Conservation (phyloP, 2,329 filamentous ascomycete species). For the Juglanconis sp. region DNA sequence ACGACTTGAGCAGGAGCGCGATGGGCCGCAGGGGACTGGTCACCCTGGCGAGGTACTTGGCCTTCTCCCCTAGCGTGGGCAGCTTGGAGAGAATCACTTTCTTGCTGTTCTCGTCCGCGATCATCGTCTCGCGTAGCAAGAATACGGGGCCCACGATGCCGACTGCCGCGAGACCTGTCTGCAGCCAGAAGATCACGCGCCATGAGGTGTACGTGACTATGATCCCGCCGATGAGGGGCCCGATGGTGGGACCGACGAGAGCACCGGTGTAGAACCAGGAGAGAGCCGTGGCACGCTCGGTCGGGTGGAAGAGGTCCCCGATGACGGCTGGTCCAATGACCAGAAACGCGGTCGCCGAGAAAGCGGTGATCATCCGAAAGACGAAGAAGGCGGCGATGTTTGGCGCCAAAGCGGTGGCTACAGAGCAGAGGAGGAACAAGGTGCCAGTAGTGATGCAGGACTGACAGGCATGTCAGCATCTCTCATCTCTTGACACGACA, state of each 20-base stretch:
- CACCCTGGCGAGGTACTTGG: conserved; percentile 3
- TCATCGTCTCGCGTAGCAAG: conserved; percentile 69
- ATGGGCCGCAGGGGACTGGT: conserved; percentile 1
- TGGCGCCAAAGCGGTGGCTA: conserved; percentile 69
- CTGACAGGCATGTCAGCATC: conserved; percentile 35
- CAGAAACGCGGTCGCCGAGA: conserved; percentile 72
- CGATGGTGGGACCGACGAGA: conserved; percentile 67
- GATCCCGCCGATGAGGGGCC: conserved; percentile 69
- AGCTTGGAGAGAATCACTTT: conserved; percentile 23
- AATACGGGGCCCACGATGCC: conserved; percentile 60
- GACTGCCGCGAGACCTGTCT: conserved; percentile 63
- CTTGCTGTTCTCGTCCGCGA: conserved; percentile 20
- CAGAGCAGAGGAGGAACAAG: conserved; percentile 65
- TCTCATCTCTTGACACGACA: conserved; percentile 20
- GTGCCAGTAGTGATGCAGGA: conserved; percentile 47
- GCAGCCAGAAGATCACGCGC: conserved; percentile 76
- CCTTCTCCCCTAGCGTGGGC: neutral
- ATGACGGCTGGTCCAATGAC: conserved; percentile 53
- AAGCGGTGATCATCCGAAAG: conserved; percentile 70
- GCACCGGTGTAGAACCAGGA: conserved; percentile 72
- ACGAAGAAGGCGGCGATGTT: conserved; percentile 70
- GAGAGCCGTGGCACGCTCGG: conserved; percentile 68
- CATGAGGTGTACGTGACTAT: conserved; percentile 73
- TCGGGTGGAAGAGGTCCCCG: conserved; percentile 60
- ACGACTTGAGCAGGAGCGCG: conserved; percentile 1